Conservation (phyloP, 345 rosid species). For the Eucalyptus regnans region DNA sequence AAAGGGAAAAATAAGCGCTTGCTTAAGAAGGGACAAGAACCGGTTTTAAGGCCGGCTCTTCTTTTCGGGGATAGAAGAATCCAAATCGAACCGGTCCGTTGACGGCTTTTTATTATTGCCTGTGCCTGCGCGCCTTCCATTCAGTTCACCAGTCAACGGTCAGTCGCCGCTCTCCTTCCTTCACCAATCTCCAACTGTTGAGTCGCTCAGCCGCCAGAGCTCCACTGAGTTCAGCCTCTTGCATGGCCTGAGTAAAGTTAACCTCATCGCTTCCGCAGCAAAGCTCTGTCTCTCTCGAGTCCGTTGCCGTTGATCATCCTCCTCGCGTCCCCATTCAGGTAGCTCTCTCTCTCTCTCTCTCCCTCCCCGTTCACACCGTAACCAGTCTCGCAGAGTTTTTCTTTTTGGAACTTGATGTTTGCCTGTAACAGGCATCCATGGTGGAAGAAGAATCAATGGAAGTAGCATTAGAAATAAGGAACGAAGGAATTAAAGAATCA, state of each 20-base stretch:
- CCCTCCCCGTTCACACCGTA: background rate
- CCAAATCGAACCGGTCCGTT: background rate
- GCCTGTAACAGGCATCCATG: background rate
- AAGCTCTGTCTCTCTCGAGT: background rate
- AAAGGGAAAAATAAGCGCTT: no score
- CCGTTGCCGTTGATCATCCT: background rate
- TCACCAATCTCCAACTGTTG: background rate
- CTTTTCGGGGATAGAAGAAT: background rate
- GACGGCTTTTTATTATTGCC: background rate
- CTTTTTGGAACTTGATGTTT: background rate
- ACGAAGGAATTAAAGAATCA: background rate
- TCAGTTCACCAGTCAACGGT: background rate
- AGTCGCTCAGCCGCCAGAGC: background rate
- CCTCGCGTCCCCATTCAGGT: background rate
- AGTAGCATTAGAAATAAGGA: background rate
- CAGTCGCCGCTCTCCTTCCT: background rate
- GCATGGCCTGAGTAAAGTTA: background rate
- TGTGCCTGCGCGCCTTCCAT: background rate
- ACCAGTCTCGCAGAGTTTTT: background rate
- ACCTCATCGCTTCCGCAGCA: background rate
- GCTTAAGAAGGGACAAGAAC: background rate
- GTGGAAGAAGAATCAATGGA: background rate
- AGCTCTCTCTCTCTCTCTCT: background rate
- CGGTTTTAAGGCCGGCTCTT: background rate
- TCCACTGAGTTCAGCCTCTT: background rate